phyloP scores from a whole-genome alignment of 495 filamentous ascomycete genomes.

The Penicillium dipodomyicola region DNA sequence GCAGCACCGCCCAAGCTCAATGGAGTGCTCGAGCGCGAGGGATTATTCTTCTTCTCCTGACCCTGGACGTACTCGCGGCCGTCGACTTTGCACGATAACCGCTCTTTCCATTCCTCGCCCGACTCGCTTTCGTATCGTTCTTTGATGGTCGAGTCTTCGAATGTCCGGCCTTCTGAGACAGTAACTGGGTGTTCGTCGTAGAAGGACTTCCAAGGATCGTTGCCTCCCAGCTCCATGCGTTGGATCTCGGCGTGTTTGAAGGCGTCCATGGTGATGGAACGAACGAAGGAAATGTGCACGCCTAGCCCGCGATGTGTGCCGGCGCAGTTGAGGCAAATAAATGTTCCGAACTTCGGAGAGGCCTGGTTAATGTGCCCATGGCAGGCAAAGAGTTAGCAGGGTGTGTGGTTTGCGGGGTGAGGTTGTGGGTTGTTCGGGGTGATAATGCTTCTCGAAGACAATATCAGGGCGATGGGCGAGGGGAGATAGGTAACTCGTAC shows the following conservation, averaged over 20 bases:
- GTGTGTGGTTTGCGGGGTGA: slow-evolving; percentile 12
- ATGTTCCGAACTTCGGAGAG: slow-evolving; percentile 76
- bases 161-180: slow-evolving; percentile 54
- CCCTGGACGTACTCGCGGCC: slow-evolving; percentile 75
- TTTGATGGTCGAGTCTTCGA: slow-evolving; percentile 73
- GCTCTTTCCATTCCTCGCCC: slow-evolving; percentile 95
- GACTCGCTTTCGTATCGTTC: slow-evolving; percentile 83
- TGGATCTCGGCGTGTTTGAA: slow-evolving; percentile 86
- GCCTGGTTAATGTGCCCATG: slow-evolving; percentile 40
- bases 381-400: background rate
- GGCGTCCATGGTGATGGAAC: slow-evolving; percentile 94
- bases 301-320: slow-evolving; percentile 92
- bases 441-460: background rate
- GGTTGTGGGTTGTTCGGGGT: background rate
- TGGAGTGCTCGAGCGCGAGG: slow-evolving; percentile 38
- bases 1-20: slow-evolving; percentile 18
- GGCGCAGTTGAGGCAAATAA: slow-evolving; percentile 95
- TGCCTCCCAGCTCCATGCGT: slow-evolving; percentile 84
- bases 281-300: slow-evolving; percentile 97
- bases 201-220: slow-evolving; percentile 79
- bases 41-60: slow-evolving; percentile 43
- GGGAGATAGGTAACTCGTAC: slow-evolving; percentile 26
- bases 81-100: slow-evolving; percentile 80
- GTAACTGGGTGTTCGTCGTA: slow-evolving; percentile 71
- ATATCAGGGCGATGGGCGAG: background rate